phyloP scores from a whole-genome alignment of 2,329 filamentous ascomycete genomes.

The Monosporascus ibericus region DNA sequence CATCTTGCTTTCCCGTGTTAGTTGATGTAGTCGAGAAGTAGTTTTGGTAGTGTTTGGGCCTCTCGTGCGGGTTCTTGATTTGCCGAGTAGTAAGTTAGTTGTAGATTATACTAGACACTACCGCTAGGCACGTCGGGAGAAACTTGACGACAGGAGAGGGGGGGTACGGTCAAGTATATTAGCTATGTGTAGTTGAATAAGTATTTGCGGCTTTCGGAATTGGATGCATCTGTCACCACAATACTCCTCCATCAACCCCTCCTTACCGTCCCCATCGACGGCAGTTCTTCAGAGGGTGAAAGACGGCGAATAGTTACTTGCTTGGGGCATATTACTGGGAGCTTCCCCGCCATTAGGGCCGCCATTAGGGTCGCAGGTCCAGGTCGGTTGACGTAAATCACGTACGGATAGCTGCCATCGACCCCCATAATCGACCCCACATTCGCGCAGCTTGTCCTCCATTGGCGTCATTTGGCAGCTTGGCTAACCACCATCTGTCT shows the following conservation, averaged over 20 bases:
- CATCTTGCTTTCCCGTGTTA: slow-evolving; percentile 44
- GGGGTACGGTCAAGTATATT: no score
- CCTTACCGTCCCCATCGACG: not conserved
- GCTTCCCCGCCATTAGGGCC: not conserved
- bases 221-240: not conserved
- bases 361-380: not conserved
- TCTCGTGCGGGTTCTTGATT: not conserved
- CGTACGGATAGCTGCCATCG: not conserved
- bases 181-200: no score
- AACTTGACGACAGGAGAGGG: no score
- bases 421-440: not conserved
- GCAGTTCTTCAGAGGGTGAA: not conserved
- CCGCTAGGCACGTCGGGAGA: no score
- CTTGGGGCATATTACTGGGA: not conserved
- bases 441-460: not conserved
- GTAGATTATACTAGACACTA: no score
- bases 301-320: not conserved
- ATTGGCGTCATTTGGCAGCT: not conserved
- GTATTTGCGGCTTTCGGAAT: not conserved
- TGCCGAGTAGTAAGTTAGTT: not conserved
- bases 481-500: not conserved
- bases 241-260: not conserved
- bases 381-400: not conserved
- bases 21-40: no score
- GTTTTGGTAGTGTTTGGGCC: not conserved